A percentile compares a stretch with the other conserved stretches of the same genome.
Evolutionary conservation across 345 rosid genomes (phyloP).

Genomic region (Abelmoschus esculentus): DNA sequence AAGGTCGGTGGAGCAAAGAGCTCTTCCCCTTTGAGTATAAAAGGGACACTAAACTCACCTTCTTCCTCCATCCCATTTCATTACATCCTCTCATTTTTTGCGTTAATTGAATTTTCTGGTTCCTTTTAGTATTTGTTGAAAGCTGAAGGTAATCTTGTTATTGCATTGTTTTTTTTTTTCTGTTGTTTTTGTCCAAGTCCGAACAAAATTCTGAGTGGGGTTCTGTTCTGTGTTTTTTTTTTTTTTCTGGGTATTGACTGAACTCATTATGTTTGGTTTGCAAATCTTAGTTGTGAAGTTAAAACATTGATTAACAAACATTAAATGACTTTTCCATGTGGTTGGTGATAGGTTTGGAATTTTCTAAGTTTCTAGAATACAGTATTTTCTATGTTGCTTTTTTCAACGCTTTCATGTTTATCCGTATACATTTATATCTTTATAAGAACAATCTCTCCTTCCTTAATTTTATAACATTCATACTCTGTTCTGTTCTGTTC

Average conservation of each 20-base stretch:
- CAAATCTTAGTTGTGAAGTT: background rate
- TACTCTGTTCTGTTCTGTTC: background rate
- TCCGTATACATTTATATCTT: background rate
- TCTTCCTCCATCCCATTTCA: slow-evolving; percentile 9
- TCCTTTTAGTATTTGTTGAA: background rate
- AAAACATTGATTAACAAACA: background rate
- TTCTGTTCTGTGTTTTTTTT: background rate
- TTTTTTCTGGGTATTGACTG: background rate
- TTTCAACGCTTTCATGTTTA: slow-evolving; percentile 18
- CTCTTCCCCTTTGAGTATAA: background rate
- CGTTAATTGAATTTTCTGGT: background rate
- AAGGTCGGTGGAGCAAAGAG: background rate
- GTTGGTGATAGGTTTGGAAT: slow-evolving; percentile 30
- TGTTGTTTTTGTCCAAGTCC: background rate
- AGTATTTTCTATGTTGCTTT: slow-evolving; percentile 10
- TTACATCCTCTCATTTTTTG: background rate
- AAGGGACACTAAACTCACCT: background rate
- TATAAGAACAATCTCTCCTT: background rate
- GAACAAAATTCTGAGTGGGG: background rate
- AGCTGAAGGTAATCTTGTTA: background rate
- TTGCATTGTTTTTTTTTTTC: background rate
- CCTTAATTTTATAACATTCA: too few relatives aligned
- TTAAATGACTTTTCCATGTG: background rate
- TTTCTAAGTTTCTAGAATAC: slow-evolving; percentile 20
- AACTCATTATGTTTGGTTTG: background rate